Evolutionary conservation across 352 stramenopile species (phyloP).

Genomic region (Phytopythium helicoides): DNA sequence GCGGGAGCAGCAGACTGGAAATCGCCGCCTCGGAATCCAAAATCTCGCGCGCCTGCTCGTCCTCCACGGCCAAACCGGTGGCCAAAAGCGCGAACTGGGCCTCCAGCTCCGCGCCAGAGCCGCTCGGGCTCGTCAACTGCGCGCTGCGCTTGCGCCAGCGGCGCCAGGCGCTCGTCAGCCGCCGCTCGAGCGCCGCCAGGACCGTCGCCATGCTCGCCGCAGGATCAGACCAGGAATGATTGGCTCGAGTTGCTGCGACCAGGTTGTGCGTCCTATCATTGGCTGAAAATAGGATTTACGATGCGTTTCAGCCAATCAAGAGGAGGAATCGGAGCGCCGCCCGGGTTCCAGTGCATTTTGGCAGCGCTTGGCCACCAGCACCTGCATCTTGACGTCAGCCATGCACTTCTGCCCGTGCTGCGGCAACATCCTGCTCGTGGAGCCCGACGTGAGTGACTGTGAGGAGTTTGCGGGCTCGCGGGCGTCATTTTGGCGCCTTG

Average conservation of each 20-base stretch:
- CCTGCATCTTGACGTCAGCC: not conserved
- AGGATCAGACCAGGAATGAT: not conserved
- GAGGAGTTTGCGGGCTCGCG: slow-evolving; percentile 3
- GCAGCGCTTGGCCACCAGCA: not conserved
- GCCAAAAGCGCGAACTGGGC: slow-evolving; percentile 55
- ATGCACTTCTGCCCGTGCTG: slow-evolving; percentile 92
- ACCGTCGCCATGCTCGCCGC: not conserved
- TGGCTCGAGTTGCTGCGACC: not conserved
- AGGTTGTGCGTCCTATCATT: not conserved
- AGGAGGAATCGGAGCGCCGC: not conserved
- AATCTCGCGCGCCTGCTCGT: slow-evolving; percentile 21
- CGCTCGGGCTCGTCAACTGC: not conserved
- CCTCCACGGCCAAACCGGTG: slow-evolving; percentile 25
- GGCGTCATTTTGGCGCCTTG: not conserved
- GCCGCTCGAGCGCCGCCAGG: slow-evolving; percentile 8
- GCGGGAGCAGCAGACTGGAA: slow-evolving; percentile 17
- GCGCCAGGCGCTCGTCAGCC: slow-evolving; percentile 10
- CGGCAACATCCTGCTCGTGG: slow-evolving; percentile 89
- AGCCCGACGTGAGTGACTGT: slow-evolving; percentile 60
- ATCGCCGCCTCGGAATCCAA: slow-evolving; percentile 14
- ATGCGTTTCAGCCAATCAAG: slow-evolving; percentile 1
- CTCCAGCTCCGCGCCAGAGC: slow-evolving; percentile 17
- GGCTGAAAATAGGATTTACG: slow-evolving; percentile 1
- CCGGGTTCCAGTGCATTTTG: slow-evolving; percentile 6
- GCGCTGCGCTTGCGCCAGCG: slow-evolving; percentile 10